Percentiles rank a stretch among this genome's conserved stretches.
Evolutionary conservation across 768 basidiomycete species (phyloP).

Genomic region (Mycena kentingensis): DNA sequence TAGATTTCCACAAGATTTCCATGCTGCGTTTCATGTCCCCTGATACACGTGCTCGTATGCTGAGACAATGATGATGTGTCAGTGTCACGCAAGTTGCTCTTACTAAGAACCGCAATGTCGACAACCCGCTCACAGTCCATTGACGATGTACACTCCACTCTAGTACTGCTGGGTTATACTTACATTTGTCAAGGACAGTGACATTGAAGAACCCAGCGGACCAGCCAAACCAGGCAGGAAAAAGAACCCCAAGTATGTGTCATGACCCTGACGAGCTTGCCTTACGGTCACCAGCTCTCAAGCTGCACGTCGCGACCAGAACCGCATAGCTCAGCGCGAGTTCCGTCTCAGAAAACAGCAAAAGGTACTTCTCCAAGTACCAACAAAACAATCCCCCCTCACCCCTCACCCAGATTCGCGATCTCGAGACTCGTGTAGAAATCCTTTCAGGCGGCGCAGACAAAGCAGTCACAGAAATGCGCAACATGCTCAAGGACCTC

Average conservation of each 20-base stretch:
- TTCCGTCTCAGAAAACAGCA: constrained; percentile 93
- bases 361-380: constrained; percentile 45
- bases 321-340: constrained; percentile 90
- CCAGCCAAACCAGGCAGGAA: constrained; percentile 76
- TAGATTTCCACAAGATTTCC: background rate
- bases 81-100: background rate
- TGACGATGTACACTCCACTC: constrained; percentile 49
- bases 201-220: constrained; percentile 45
- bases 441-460: constrained; percentile 91
- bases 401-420: constrained; percentile 68
- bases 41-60: no score
- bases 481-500: constrained; percentile 82
- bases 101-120: constrained; percentile 11
- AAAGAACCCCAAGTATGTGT: constrained; percentile 83
- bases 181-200: constrained; percentile 57
- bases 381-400: constrained; percentile 1
- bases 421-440: constrained; percentile 94
- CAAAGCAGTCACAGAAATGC: constrained; percentile 82
- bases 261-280: constrained; percentile 7
- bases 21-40: no score
- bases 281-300: constrained; percentile 62
- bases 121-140: constrained; percentile 68
- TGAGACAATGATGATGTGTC: no score
- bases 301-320: constrained; percentile 85
- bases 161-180: constrained; percentile 3